Evolutionary conservation across 2,329 filamentous ascomycete genomes (phyloP).

Genomic region (Metarhizium anisopliae): DNA sequence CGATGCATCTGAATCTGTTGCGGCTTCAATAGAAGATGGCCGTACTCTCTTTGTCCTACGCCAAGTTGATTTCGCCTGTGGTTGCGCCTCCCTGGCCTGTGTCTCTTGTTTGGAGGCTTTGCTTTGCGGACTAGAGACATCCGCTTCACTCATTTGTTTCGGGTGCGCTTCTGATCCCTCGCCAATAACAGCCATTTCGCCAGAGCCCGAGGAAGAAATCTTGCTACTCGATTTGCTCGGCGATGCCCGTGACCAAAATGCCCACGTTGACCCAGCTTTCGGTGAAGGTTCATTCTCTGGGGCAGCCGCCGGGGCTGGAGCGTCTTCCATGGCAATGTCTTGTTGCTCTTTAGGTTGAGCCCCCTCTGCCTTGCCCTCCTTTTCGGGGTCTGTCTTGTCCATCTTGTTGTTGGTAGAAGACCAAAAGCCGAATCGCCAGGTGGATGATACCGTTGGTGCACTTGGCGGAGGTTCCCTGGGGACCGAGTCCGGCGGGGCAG

Average conservation of each 20-base stretch:
- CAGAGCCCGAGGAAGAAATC: conserved; percentile 28
- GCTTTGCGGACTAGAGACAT: conserved; percentile 27
- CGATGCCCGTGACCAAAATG: conserved; percentile 65
- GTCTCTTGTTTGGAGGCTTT: conserved; percentile 23
- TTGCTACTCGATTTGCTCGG: conserved; percentile 25
- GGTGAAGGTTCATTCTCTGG: conserved; percentile 26
- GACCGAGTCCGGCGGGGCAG: conserved; percentile 9
- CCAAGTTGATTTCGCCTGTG: conserved; percentile 22
- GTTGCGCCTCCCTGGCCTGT: conserved; percentile 22
- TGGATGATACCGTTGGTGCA: conserved; percentile 14
- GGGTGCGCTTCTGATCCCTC: conserved; percentile 49
- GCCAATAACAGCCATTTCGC: conserved; percentile 47
- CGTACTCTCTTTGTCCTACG: conserved; percentile 35
- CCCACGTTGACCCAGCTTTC: conserved; percentile 61
- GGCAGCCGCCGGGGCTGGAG: conserved; percentile 23
- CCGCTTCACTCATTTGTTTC: conserved; percentile 33
- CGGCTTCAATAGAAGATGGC: conserved; percentile 36
- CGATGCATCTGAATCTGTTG: conserved; percentile 26
- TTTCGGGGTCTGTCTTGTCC: conserved; percentile 1
- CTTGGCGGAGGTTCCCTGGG: conserved; percentile 10
- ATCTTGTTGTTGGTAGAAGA: conserved; percentile 11
- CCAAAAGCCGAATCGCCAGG: conserved; percentile 33
- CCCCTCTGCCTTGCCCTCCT: background rate
- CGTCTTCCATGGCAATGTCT: conserved; percentile 36
- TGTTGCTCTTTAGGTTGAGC: conserved; percentile 16